phyloP scores from a whole-genome alignment of 2,329 filamentous ascomycete genomes.

The Colletotrichum abscissum region DNA sequence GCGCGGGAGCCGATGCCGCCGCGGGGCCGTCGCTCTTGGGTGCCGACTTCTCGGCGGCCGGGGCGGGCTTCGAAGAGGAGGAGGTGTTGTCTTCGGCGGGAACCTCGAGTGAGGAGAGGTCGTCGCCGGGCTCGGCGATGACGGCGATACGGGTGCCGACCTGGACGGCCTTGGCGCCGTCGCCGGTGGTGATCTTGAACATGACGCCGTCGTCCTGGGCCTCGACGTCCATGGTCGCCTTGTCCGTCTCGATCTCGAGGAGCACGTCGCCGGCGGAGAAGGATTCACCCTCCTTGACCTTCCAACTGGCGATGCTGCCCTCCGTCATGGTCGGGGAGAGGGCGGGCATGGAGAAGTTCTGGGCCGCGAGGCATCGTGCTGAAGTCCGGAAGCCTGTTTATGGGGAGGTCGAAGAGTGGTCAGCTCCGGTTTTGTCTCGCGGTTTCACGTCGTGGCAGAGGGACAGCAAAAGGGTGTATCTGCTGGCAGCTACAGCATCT shows the following conservation, averaged over 20 bases:
- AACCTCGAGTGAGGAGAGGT: slow-evolving; percentile 78
- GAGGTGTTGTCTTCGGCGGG: slow-evolving; percentile 73
- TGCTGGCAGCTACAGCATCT: neutral
- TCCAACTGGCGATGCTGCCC: slow-evolving; percentile 88
- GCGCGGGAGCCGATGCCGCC: slow-evolving; percentile 37
- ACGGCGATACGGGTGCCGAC: slow-evolving; percentile 87
- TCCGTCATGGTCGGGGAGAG: slow-evolving; percentile 95
- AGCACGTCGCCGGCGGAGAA: slow-evolving; percentile 88
- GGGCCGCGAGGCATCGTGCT: slow-evolving; percentile 74
- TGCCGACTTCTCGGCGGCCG: slow-evolving; percentile 41
- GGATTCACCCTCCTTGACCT: slow-evolving; percentile 86
- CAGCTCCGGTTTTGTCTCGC: slow-evolving; percentile 4
- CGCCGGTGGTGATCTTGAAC: slow-evolving; percentile 81
- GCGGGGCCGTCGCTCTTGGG: slow-evolving; percentile 35
- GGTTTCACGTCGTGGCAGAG: slow-evolving; percentile 1
- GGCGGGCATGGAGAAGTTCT: slow-evolving; percentile 92
- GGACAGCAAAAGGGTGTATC: neutral
- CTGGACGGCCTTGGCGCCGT: slow-evolving; percentile 80
- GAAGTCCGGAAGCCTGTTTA: slow-evolving; percentile 72
- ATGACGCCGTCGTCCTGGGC: slow-evolving; percentile 89
- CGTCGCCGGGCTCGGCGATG: slow-evolving; percentile 83
- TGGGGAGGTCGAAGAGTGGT: neutral
- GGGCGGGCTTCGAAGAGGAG: slow-evolving; percentile 45
- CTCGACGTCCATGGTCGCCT: slow-evolving; percentile 95
- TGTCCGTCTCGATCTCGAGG: slow-evolving; percentile 93